phyloP scores from a whole-genome alignment of 2,329 filamentous ascomycete species.

The Ophiostoma triangulosporum region DNA sequence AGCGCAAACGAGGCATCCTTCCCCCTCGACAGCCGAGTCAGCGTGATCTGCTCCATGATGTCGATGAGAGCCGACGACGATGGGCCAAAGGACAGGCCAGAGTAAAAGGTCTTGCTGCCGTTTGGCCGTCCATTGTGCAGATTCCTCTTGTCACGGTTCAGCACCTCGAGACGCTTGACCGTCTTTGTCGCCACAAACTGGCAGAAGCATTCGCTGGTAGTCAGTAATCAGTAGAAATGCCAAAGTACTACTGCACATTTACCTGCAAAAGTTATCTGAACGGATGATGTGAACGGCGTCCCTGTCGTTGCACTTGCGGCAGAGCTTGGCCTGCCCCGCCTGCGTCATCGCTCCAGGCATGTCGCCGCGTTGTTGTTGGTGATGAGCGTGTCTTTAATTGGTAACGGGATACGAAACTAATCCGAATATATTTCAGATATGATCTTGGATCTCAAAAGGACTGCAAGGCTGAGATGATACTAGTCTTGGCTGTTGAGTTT shows the following conservation, averaged over 20 bases:
- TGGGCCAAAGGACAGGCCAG: constrained; percentile 72
- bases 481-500: constrained; percentile 1
- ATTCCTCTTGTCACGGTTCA: constrained; percentile 32
- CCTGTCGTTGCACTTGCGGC: constrained; percentile 41
- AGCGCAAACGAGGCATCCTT: constrained; percentile 56
- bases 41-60: constrained; percentile 56
- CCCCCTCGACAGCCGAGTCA: constrained; percentile 49
- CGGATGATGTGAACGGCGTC: constrained; percentile 41
- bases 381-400: not conserved
- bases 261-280: constrained; percentile 47
- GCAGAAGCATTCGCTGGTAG: constrained; percentile 55
- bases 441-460: too few species aligned
- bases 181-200: constrained; percentile 67
- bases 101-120: constrained; percentile 41
- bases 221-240: not conserved
- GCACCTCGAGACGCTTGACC: constrained; percentile 52
- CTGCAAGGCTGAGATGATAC: not conserved
- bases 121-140: constrained; percentile 8
- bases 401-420: not conserved
- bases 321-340: constrained; percentile 22
- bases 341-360: constrained; percentile 7
- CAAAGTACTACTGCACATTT: constrained; percentile 13
- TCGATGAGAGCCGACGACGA: constrained; percentile 69
- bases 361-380: not conserved
- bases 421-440: not conserved